These are phyloP conservation scores for Phytophthora pini DNA, from an alignment of 352 stramenopile species.

Conservation along the genomic window DNA sequence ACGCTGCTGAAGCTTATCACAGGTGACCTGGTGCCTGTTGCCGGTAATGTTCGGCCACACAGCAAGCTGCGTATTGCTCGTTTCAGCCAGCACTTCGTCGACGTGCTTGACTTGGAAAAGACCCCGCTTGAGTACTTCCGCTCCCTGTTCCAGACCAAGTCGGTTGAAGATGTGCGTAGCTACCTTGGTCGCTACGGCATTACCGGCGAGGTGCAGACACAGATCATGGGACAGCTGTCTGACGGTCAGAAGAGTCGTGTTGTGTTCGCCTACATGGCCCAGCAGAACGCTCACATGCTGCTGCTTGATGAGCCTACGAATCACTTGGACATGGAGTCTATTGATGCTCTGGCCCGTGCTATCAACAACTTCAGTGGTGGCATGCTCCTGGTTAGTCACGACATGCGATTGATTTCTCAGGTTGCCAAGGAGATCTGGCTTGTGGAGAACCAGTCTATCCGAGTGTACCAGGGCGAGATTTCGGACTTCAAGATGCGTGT, in stretches of 20 bases:
- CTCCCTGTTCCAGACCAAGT: slow-evolving; percentile 93
- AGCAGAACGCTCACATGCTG: slow-evolving; percentile 97
- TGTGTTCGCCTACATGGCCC: slow-evolving; percentile 98
- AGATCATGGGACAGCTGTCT: slow-evolving; percentile 96
- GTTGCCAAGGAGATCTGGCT: slow-evolving; percentile 99
- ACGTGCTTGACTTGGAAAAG: slow-evolving; percentile 96
- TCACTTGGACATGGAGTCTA: slow-evolving; percentile 95
- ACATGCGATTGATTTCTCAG: slow-evolving; percentile 99
- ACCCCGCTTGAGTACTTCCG: slow-evolving; percentile 98
- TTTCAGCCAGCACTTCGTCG: slow-evolving; percentile 99
- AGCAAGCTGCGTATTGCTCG: slow-evolving; percentile 96
- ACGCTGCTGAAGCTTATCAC: slow-evolving; percentile 99
- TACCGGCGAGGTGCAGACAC: slow-evolving; percentile 95
- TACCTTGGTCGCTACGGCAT: slow-evolving; percentile 98
- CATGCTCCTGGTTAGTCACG: slow-evolving; percentile 98
- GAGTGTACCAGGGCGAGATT: slow-evolving; percentile 98
- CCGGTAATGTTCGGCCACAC: slow-evolving; percentile 96
- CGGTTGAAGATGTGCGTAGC: slow-evolving; percentile 94
- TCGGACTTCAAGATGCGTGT: slow-evolving; percentile 97
- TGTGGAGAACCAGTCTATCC: slow-evolving; percentile 97
- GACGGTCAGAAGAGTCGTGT: slow-evolving; percentile 98
- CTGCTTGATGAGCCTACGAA: slow-evolving; percentile 92
- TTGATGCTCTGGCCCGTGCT: slow-evolving; percentile 97
- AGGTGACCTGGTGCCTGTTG: slow-evolving; percentile 93
- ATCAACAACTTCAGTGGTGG: slow-evolving; percentile 98